Conservation (phyloP, 495 filamentous ascomycete species). For the Xylaria acuta region DNA sequence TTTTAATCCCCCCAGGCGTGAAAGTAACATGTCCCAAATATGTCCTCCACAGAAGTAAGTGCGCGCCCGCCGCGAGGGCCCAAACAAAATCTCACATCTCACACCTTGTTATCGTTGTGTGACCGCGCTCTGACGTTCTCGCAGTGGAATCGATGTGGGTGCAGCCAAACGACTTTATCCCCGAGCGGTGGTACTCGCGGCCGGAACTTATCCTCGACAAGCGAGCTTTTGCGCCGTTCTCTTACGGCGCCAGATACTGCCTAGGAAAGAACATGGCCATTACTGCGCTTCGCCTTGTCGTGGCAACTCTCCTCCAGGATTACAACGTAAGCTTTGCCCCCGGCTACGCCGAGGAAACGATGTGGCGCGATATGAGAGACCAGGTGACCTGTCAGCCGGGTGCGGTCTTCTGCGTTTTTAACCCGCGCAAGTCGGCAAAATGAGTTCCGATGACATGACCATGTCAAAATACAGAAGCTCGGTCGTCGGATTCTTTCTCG, state of each 20-base stretch:
- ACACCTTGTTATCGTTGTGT: background rate
- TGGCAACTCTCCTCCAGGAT: slow-evolving; percentile 47
- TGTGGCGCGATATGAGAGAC: slow-evolving; percentile 33
- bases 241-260: slow-evolving; percentile 44
- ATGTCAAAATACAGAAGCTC: background rate
- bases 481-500: background rate
- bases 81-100: background rate
- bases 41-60: slow-evolving; percentile 31
- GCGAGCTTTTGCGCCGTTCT: slow-evolving; percentile 60
- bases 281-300: slow-evolving; percentile 44
- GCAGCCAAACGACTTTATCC: slow-evolving; percentile 54
- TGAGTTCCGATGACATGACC: background rate
- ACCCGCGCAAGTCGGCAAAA: slow-evolving; percentile 10
- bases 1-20: slow-evolving; percentile 28
- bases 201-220: slow-evolving; percentile 54
- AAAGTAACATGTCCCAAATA: slow-evolving; percentile 31
- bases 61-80: background rate
- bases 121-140: background rate
- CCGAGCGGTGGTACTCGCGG: slow-evolving; percentile 60
- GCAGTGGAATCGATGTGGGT: slow-evolving; percentile 49
- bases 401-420: slow-evolving; percentile 21
- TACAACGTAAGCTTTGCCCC: slow-evolving; percentile 47
- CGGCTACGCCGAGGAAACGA: slow-evolving; percentile 27
- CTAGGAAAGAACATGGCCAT: slow-evolving; percentile 48
- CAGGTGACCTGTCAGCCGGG: slow-evolving; percentile 34